Evolutionary conservation across 1,284 basidiomycete species (phyloP), one percentile per base, ranked within the genome.

Genomic region (Apiotrichum akiyoshidainum): DNA sequence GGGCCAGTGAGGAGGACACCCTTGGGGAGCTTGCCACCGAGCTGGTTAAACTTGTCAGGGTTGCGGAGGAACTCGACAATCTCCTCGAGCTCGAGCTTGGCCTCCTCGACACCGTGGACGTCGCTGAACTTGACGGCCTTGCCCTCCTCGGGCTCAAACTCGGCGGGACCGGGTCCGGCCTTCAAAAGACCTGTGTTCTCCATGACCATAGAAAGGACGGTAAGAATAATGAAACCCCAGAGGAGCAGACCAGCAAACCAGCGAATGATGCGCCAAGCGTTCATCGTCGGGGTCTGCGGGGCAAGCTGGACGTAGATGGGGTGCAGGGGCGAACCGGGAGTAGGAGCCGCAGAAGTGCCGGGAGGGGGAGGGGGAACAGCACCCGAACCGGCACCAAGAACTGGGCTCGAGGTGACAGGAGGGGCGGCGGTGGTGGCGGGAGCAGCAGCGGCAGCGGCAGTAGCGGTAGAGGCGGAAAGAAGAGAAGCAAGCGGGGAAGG

Each of bases 51-150:
- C 44, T 85, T 84, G 17, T 89, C 84, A 7, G 93, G 94, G 73
- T 96, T 75, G 75, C 89, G 92, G 58, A 96, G 80, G 80, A 96
- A 97, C 63, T 89, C 88, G 48, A 96, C 92, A 37, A 96, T 86
- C 73, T 96, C 93, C 81, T 89, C 84, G 44, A 97, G 82, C 82
- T 97, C 93, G 68, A 87, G 85, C 78, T 96, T 96, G 44, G 89
- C 92, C 77, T 96, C 93, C 72, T 96, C 93, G 42, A 92, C 88
- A 47, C 93, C 93, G 66, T 96, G 91, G 7, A 97, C 92, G 77
- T 96, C 94, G 64, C 84, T 86, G 72, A 96, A 96, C 69, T 86
- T 92, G 79, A 92, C 87, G 0, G 85, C 82, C 68, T 90, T 91
- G 42, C 88, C 88, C 61, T 78, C 78, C 52, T 78, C 77, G 1